These are phyloP conservation scores for Phytophthora sojae DNA, from an alignment of 352 stramenopile genomes.

Conservation along the genomic window DNA sequence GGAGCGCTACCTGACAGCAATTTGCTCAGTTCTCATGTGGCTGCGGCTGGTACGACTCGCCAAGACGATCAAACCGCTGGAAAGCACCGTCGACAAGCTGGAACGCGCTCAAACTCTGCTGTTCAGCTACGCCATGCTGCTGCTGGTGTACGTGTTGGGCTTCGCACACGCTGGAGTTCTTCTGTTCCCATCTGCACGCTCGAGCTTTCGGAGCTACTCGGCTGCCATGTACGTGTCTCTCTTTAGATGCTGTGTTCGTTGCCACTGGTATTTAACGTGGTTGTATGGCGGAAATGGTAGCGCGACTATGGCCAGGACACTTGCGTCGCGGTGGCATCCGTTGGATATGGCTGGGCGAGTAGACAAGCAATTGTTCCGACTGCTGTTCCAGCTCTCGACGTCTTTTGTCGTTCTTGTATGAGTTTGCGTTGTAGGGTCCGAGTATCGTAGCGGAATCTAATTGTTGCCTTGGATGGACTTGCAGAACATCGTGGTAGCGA, in stretches of 20 bases:
- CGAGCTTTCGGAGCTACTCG: conserved; percentile 47
- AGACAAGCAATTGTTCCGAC: conserved; percentile 37
- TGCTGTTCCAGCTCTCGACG: conserved; percentile 52
- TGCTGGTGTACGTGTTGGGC: conserved; percentile 53
- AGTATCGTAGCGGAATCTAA: not conserved
- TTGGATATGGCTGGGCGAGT: conserved; percentile 23
- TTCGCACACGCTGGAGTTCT: conserved; percentile 58
- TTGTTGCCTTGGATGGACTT: not conserved
- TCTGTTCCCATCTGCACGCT: conserved; percentile 45
- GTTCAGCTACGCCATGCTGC: conserved; percentile 44
- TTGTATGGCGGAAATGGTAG: conserved; percentile 14
- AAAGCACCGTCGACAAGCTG: conserved; percentile 52
- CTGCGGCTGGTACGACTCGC: conserved; percentile 60
- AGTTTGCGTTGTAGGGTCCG: not conserved
- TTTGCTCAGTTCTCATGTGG: conserved; percentile 64
- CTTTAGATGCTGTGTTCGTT: not conserved
- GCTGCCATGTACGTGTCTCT: conserved; percentile 56
- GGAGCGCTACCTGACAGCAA: conserved; percentile 49
- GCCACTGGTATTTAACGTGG: not conserved
- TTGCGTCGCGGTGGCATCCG: conserved; percentile 30
- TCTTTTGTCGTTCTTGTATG: conserved; percentile 56
- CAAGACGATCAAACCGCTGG: conserved; percentile 52
- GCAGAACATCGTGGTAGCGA: conserved; percentile 68
- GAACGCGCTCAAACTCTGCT: conserved; percentile 52
- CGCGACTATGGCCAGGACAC: conserved; percentile 36